Evolutionary conservation across 2,329 filamentous ascomycete genomes (phyloP).

Genomic region (Aureobasidium sp.): DNA sequence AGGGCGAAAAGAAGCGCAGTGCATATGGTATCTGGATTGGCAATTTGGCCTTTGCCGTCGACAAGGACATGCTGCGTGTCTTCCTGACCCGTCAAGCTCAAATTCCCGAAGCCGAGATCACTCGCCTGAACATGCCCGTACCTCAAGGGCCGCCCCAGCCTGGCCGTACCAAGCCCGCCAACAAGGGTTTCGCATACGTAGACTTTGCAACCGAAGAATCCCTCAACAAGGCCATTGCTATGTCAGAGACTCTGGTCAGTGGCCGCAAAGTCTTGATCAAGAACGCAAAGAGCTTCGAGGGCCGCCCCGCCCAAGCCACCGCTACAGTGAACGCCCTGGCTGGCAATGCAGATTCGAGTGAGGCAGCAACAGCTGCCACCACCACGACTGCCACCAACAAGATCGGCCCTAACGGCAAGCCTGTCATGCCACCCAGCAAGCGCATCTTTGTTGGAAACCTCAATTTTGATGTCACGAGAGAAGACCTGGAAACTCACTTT

Average conservation of each 20-base stretch:
- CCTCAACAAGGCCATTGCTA: conserved; percentile 68
- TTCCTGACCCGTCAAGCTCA: conserved; percentile 68
- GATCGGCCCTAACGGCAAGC: conserved; percentile 40
- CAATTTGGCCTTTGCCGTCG: conserved; percentile 80
- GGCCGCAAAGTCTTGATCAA: conserved; percentile 87
- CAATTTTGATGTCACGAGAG: conserved; percentile 54
- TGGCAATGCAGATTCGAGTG: conserved; percentile 24
- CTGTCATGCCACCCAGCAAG: conserved; percentile 63
- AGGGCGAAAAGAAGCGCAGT: conserved; percentile 50
- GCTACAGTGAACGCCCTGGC: conserved; percentile 22
- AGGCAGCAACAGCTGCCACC: conserved; percentile 22
- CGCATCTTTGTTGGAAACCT: conserved; percentile 70
- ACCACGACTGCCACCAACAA: conserved; percentile 31
- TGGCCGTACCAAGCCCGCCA: conserved; percentile 47
- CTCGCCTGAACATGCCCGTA: conserved; percentile 72
- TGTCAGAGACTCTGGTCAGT: conserved; percentile 75
- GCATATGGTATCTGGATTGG: conserved; percentile 91
- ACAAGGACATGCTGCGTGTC: conserved; percentile 63
- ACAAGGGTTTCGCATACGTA: conserved; percentile 94
- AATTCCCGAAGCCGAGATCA: conserved; percentile 61
- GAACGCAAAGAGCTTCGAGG: conserved; percentile 81
- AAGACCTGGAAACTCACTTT: conserved; percentile 75
- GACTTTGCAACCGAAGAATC: conserved; percentile 69
- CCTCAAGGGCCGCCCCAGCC: conserved; percentile 37
- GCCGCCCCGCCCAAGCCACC: conserved; percentile 65